Evolutionary conservation across 2,329 filamentous ascomycete species (phyloP), one percentile per base, ranked within the genome.

Genomic region (Davidsoniella eucalypti): DNA sequence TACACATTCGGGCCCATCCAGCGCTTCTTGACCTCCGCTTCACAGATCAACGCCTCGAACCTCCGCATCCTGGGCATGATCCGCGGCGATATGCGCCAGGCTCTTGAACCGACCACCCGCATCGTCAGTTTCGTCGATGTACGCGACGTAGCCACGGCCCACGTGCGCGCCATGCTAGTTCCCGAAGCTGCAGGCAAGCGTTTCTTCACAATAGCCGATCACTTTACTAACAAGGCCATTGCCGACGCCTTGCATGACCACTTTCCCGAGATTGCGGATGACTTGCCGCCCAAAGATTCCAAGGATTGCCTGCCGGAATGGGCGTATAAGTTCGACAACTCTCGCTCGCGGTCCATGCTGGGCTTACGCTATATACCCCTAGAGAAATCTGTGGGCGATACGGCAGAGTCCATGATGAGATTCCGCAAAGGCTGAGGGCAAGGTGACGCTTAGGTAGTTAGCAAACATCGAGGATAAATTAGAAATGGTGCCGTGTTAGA

Each of bases 1-100:
- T 67, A 76, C 50, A 76, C 79, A 0, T 72, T 82, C 39, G 80
- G 80, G 0, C 79, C 80, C n/a, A 64, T 73, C 3, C 67, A 65
- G 36, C 71, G 70, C 58, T 63, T 69, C 61, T 62, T 75, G 7
- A 60, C 60, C 47, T 65, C 64, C 26, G 60, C 72, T 1, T 61
- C 66, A 37, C 61, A 59, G 52, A 68, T 75, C 61, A 75, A 75
- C 64, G 72, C 71, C 16, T 73, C 69, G 57, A 73, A 73, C 61
- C 71, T 78, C 56, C 73, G 79, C 17, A 71, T 86, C 49, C 67
- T 75, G 7, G 71, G 80, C 54, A 64, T 84, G 47, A 69, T 81
- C n/a, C 71, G 69, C 5, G 83, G 82, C 1, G 72, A 75, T 53
- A 72, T 67, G 60, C 78, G 75, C 55, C 65, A 73, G 2, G 67